Percentiles rank a stretch among this genome's conserved stretches.
Evolutionary conservation across 495 filamentous ascomycete genomes (phyloP).

Genomic region (Staphylotrichum longicolle): DNA sequence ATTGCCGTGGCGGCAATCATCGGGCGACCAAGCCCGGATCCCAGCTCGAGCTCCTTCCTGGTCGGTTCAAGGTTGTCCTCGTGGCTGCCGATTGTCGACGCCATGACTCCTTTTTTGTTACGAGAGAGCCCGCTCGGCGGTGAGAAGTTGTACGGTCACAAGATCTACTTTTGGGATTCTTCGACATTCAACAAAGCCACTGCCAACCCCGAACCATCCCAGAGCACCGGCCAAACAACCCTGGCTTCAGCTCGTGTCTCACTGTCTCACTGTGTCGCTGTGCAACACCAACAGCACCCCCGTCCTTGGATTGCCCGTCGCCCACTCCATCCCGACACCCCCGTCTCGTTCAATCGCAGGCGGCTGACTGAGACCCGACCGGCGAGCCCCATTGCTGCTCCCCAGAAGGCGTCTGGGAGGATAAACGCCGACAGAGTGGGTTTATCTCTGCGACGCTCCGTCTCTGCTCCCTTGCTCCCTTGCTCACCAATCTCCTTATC

Average conservation of each 20-base stretch:
- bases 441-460: no score
- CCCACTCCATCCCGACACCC: no score
- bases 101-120: conserved; percentile 4
- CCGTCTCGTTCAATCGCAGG: neutral
- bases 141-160: neutral
- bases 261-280: conserved; percentile 11
- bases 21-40: conserved; percentile 3
- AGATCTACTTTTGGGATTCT: no score
- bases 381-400: neutral
- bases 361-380: neutral
- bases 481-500: neutral
- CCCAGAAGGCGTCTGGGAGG: no score
- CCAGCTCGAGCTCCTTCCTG: conserved; percentile 6
- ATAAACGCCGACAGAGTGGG: no score
- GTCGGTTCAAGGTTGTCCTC: neutral
- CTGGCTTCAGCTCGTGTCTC: neutral
- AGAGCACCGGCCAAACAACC: no score
- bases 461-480: no score
- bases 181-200: no score
- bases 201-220: no score
- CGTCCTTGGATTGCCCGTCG: no score
- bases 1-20: conserved; percentile 21
- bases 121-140: neutral
- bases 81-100: conserved; percentile 4
- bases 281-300: neutral